A percentile compares a stretch with the other conserved stretches of the same genome.
Evolutionary conservation across 495 filamentous ascomycete genomes (phyloP).

Genomic region (Penicillium alfredii): DNA sequence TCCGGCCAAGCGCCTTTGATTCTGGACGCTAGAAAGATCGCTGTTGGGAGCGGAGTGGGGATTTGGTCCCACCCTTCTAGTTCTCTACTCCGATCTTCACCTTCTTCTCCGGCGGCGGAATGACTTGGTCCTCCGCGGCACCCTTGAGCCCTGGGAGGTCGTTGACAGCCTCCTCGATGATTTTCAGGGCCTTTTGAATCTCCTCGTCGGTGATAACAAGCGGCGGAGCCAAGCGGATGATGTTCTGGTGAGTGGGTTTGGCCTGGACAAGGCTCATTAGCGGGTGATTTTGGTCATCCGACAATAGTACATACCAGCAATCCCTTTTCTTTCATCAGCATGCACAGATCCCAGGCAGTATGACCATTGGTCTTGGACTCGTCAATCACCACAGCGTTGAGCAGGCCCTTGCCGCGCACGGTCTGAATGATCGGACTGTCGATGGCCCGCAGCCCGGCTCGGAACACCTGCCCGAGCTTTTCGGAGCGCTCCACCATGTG

Average conservation of each 20-base stretch:
- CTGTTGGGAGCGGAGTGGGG: too few relatives aligned
- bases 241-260: slow-evolving; percentile 97
- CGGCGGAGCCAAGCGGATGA: slow-evolving; percentile 61
- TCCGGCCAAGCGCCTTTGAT: too few relatives aligned
- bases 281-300: too few relatives aligned
- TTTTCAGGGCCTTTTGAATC: slow-evolving; percentile 42
- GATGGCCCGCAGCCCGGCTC: slow-evolving; percentile 64
- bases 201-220: slow-evolving; percentile 53
- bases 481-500: slow-evolving; percentile 77
- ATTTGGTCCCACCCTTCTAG: too few relatives aligned
- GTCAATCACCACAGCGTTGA: slow-evolving; percentile 97
- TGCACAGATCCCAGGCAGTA: slow-evolving; percentile 94
- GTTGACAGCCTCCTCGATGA: slow-evolving; percentile 43
- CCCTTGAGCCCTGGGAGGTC: slow-evolving; percentile 49
- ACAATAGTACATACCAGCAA: slow-evolving; percentile 67
- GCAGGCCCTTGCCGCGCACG: slow-evolving; percentile 85
- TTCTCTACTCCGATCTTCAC: slow-evolving; percentile 46
- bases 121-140: slow-evolving; percentile 37
- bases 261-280: too few relatives aligned
- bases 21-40: too few relatives aligned
- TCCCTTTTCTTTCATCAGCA: slow-evolving; percentile 93
- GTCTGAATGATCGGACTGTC: slow-evolving; percentile 73
- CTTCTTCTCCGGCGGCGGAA: slow-evolving; percentile 46
- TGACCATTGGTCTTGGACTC: slow-evolving; percentile 79
- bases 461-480: slow-evolving; percentile 74